These are phyloP conservation scores for Cinnamomum chago DNA, from an alignment of 164 flowering plant species.

Conservation along the genomic window DNA sequence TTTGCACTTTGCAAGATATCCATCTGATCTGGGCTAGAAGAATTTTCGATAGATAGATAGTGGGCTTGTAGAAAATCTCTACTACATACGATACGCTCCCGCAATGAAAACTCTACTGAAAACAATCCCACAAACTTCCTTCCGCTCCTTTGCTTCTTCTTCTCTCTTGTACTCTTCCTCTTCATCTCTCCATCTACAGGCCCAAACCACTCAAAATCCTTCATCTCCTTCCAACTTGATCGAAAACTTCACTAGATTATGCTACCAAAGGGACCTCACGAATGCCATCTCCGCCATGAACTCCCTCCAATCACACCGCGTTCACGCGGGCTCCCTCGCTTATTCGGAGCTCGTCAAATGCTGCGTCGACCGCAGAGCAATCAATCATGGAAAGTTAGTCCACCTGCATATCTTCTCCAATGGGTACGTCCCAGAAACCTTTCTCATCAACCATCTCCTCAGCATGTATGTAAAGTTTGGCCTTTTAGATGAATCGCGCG, in stretches of 20 bases:
- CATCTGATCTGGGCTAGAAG: too few species aligned
- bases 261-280: slow-evolving; percentile 58
- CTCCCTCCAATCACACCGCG: slow-evolving; percentile 38
- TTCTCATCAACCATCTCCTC: slow-evolving; percentile 51
- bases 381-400: slow-evolving; percentile 44
- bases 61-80: not conserved
- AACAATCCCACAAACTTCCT: not conserved
- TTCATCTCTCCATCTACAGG: not conserved
- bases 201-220: not conserved
- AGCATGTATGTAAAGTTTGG: slow-evolving; percentile 62
- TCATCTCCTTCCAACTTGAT: slow-evolving; percentile 18
- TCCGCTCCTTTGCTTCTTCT: slow-evolving; percentile 2
- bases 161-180: not conserved
- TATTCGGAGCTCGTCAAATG: slow-evolving; percentile 74
- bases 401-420: slow-evolving; percentile 57
- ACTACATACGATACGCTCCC: not conserved
- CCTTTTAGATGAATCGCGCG: slow-evolving; percentile 47
- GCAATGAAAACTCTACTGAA: slow-evolving; percentile 7
- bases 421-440: slow-evolving; percentile 51
- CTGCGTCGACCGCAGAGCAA: slow-evolving; percentile 45
- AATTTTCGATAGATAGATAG: not conserved
- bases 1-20: too few species aligned
- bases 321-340: slow-evolving; percentile 53
- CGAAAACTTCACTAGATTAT: slow-evolving; percentile 46
- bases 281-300: slow-evolving; percentile 55